phyloP scores from a whole-genome alignment of 2,329 filamentous ascomycete genomes.

The Orbilia javanica region DNA sequence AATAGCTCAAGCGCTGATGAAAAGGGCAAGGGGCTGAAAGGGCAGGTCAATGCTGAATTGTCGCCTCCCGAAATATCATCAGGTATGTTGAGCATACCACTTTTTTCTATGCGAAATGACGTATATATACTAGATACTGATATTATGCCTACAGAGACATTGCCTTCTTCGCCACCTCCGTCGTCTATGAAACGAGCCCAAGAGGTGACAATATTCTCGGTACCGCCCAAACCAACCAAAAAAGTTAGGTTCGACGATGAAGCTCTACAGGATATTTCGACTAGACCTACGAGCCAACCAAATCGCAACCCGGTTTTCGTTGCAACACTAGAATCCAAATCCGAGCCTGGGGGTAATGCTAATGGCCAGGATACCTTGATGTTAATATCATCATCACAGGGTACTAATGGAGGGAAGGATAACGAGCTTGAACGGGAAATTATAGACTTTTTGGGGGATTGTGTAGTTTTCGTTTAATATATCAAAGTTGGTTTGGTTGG shows the following conservation, averaged over 20 bases:
- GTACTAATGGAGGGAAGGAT: constrained; percentile 12
- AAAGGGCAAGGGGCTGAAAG: neutral
- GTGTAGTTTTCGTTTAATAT: constrained; percentile 55
- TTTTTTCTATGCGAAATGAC: neutral
- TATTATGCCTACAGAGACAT: constrained; percentile 11
- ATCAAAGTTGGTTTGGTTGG: neutral
- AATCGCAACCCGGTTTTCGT: neutral
- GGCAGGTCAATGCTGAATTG: neutral
- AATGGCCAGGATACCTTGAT: neutral
- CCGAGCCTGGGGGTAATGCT: neutral
- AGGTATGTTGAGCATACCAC: constrained; percentile 12
- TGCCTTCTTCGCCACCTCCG: constrained; percentile 36
- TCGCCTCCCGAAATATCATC: neutral
- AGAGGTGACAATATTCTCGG: neutral
- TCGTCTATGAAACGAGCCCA: neutral
- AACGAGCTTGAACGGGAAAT: constrained; percentile 38
- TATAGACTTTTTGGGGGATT: constrained; percentile 58
- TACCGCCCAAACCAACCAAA: constrained; percentile 18
- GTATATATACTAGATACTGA: neutral
- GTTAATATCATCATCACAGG: neutral
- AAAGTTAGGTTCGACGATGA: constrained; percentile 32
- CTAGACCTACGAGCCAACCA: constrained; percentile 3
- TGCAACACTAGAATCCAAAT: constrained; percentile 9
- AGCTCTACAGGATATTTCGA: constrained; percentile 10
- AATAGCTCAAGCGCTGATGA: neutral